Conservation (phyloP, 768 basidiomycete genomes). For the Collybia sp. region DNA sequence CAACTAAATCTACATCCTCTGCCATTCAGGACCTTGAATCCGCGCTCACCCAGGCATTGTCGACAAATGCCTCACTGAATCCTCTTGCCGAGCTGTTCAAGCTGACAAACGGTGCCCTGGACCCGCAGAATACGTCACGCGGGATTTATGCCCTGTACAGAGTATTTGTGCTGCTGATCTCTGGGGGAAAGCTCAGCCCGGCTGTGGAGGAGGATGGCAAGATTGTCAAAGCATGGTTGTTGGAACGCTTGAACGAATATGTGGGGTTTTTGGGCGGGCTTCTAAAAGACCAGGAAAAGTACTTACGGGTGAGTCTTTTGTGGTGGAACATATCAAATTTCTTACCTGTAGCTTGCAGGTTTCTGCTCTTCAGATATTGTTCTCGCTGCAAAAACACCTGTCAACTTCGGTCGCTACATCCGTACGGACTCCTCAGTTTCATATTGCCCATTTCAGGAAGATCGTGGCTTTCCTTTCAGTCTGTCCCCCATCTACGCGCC, state of each 20-base stretch:
- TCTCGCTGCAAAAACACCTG: slow-evolving; percentile 73
- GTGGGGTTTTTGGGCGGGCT: slow-evolving; percentile 64
- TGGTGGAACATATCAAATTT: not conserved
- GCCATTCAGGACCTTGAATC: slow-evolving; percentile 50
- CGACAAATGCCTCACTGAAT: slow-evolving; percentile 65
- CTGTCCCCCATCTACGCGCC: slow-evolving; percentile 50
- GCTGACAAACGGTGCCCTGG: slow-evolving; percentile 40
- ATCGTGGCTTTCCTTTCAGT: slow-evolving; percentile 55
- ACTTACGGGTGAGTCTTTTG: slow-evolving; percentile 54
- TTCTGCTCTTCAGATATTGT: slow-evolving; percentile 68
- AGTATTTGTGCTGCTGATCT: slow-evolving; percentile 13
- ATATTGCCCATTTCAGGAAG: slow-evolving; percentile 63
- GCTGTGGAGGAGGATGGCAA: slow-evolving; percentile 48
- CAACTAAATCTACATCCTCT: not conserved
- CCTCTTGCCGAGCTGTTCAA: slow-evolving; percentile 69
- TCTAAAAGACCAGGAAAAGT: slow-evolving; percentile 72
- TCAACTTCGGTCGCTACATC: slow-evolving; percentile 57
- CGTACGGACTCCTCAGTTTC: slow-evolving; percentile 56
- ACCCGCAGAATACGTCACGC: slow-evolving; percentile 60
- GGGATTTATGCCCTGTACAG: slow-evolving; percentile 82
- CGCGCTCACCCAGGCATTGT: slow-evolving; percentile 47
- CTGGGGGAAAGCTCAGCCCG: slow-evolving; percentile 40
- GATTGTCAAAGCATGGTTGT: slow-evolving; percentile 75
- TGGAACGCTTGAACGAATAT: slow-evolving; percentile 69
- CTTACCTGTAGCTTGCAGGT: slow-evolving; percentile 33